These are phyloP conservation scores for Elymus sibiricus DNA, from an alignment of 176 grass and related monocot species.

Conservation along the genomic window DNA sequence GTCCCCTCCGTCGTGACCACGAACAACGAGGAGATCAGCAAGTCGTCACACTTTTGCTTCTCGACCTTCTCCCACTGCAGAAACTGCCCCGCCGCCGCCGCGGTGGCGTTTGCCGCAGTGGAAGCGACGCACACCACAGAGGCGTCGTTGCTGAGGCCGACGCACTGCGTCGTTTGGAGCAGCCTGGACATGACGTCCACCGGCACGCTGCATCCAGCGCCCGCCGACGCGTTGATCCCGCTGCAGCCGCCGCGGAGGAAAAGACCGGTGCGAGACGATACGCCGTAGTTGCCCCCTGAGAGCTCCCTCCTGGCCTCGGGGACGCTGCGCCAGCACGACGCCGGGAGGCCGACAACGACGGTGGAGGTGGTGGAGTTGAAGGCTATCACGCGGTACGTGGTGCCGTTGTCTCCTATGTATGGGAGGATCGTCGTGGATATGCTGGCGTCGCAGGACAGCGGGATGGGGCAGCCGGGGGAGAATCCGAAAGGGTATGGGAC, in stretches of 20 bases:
- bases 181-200: background rate
- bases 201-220: background rate
- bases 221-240: background rate
- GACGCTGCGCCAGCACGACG: constrained; percentile 32
- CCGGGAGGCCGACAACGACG: constrained; percentile 7
- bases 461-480: constrained; percentile 35
- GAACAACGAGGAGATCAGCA: constrained; percentile 34
- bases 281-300: constrained; percentile 28
- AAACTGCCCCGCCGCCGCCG: background rate
- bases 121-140: constrained; percentile 16
- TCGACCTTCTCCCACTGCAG: background rate
- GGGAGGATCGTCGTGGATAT: background rate
- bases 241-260: constrained; percentile 18
- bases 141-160: background rate
- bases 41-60: background rate
- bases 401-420: background rate
- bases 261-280: background rate
- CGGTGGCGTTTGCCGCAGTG: background rate
- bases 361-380: constrained; percentile 22
- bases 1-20: background rate
- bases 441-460: constrained; percentile 17
- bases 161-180: background rate
- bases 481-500: constrained; percentile 66
- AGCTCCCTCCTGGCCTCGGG: background rate
- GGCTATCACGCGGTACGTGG: background rate